Evolutionary conservation across 495 filamentous ascomycete genomes (phyloP).

Genomic region (Penicillium cataractarum): DNA sequence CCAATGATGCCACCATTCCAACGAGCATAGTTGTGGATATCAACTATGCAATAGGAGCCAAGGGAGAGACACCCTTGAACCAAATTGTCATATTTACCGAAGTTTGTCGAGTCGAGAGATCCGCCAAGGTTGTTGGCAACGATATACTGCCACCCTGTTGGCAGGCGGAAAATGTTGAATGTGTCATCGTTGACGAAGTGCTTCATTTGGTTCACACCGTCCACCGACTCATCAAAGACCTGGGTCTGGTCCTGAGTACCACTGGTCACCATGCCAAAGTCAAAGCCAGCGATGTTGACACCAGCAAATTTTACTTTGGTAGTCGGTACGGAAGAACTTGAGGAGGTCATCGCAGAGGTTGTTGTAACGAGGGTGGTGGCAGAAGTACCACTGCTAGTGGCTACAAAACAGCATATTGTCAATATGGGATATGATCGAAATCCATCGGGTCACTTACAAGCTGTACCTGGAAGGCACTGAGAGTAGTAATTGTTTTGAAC

Average conservation of each 20-base stretch:
- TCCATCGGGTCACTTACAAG: background rate
- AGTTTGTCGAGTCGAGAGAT: constrained; percentile 7
- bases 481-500: background rate
- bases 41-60: constrained; percentile 5
- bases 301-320: constrained; percentile 3
- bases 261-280: background rate
- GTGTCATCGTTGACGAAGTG: constrained; percentile 4
- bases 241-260: constrained; percentile 1
- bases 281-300: constrained; percentile 6
- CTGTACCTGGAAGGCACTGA: background rate
- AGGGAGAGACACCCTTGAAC: constrained; percentile 3
- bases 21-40: constrained; percentile 12
- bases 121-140: constrained; percentile 7
- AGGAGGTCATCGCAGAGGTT: background rate
- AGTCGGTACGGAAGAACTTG: background rate
- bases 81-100: constrained; percentile 8
- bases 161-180: constrained; percentile 9
- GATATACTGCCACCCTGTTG: background rate
- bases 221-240: background rate
- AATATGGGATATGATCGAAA: background rate
- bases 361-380: background rate
- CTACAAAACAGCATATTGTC: background rate
- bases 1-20: constrained; percentile 6
- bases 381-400: background rate
- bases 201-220: constrained; percentile 5